A percentile compares a stretch with the other conserved stretches of the same genome.
Conservation (phyloP, 805 yeast species). For the Dipodascus geniculatus region DNA sequence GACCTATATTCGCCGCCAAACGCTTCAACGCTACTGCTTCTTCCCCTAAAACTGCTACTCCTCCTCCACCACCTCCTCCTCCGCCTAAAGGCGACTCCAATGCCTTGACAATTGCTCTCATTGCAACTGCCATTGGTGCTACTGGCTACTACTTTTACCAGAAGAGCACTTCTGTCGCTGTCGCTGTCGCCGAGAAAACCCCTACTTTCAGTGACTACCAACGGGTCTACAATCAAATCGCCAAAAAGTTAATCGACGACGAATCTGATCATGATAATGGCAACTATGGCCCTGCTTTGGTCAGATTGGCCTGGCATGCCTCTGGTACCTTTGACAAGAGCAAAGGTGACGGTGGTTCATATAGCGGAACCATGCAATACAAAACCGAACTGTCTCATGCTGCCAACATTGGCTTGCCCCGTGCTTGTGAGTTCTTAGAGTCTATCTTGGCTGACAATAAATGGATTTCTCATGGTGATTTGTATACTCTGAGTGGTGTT, state of each 20-base stretch:
- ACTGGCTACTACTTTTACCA: slow-evolving; percentile 23
- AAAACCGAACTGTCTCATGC: slow-evolving; percentile 39
- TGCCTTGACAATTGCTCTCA: not conserved
- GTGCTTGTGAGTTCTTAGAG: slow-evolving; percentile 44
- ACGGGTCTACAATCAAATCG: slow-evolving; percentile 66
- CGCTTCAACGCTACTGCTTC: slow-evolving; percentile 5
- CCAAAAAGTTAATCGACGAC: slow-evolving; percentile 37
- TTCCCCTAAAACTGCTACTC: not conserved
- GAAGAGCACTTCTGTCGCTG: slow-evolving; percentile 19
- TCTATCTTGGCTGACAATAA: slow-evolving; percentile 46
- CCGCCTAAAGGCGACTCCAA: slow-evolving; percentile 5
- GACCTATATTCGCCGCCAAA: not conserved
- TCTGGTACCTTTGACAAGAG: slow-evolving; percentile 61
- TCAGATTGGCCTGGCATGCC: slow-evolving; percentile 71
- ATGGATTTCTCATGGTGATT: slow-evolving; percentile 70
- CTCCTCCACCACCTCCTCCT: slow-evolving; percentile 7
- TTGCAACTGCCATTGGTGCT: slow-evolving; percentile 13
- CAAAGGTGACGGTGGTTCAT: slow-evolving; percentile 37
- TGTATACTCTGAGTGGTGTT: slow-evolving; percentile 71
- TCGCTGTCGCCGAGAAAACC: slow-evolving; percentile 20
- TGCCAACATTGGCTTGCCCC: slow-evolving; percentile 53
- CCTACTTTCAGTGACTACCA: slow-evolving; percentile 48
- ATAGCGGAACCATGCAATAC: slow-evolving; percentile 55
- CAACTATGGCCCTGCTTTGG: slow-evolving; percentile 58
- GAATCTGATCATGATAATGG: slow-evolving; percentile 45